Conservation (phyloP, 129 eudicot species). For the Helianthus tuberosus region DNA sequence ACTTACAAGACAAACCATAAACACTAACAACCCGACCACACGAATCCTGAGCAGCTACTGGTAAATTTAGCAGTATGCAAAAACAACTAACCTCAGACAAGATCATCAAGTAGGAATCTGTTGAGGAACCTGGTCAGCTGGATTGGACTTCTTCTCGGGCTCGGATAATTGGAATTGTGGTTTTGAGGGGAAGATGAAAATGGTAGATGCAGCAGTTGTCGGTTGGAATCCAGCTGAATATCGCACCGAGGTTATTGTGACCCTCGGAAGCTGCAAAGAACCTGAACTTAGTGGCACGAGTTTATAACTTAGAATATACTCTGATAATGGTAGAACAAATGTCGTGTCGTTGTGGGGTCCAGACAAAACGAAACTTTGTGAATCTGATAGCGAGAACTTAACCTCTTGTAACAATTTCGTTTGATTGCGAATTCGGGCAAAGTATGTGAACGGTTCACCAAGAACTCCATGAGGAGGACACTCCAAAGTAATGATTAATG, state of each 20-base stretch:
- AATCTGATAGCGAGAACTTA: conserved; percentile 72
- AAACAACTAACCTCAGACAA: conserved; percentile 11
- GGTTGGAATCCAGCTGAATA: conserved; percentile 83
- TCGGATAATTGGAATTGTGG: conserved; percentile 54
- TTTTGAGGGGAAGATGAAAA: conserved; percentile 81
- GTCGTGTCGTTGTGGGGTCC: conserved; percentile 81
- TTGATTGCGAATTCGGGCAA: conserved; percentile 64
- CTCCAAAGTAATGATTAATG: conserved; percentile 60
- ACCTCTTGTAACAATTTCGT: conserved; percentile 83
- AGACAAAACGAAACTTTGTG: conserved; percentile 82
- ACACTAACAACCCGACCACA: conserved; percentile 12
- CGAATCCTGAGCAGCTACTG: conserved; percentile 15
- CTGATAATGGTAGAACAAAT: conserved; percentile 75
- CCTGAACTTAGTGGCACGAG: conserved; percentile 83
- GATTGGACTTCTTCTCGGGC: conserved; percentile 29
- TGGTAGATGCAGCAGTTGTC: conserved; percentile 65
- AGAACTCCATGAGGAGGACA: conserved; percentile 90
- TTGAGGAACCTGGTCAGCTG: conserved; percentile 39
- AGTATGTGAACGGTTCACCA: conserved; percentile 76
- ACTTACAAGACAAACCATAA: conserved; percentile 6
- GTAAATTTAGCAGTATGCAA: conserved; percentile 12
- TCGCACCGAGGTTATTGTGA: conserved; percentile 66
- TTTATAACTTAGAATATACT: conserved; percentile 61
- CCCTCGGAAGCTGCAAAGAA: conserved; percentile 78
- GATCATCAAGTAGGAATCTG: conserved; percentile 24